These are phyloP conservation scores for Fusarium falciforme DNA, from an alignment of 2,329 filamentous ascomycete species.

Conservation along the genomic window DNA sequence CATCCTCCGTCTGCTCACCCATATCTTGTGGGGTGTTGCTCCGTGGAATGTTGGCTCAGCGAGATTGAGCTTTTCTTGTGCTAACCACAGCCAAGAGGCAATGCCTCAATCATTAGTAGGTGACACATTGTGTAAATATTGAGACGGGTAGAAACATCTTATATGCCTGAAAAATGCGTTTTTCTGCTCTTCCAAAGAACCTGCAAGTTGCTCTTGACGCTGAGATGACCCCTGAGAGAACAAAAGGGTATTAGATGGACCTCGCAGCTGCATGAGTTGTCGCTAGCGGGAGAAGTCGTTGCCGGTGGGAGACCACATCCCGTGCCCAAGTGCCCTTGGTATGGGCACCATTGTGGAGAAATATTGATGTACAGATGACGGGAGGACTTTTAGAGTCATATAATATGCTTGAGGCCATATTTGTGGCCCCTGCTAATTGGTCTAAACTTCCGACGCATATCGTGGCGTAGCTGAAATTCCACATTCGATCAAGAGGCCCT, in stretches of 20 bases:
- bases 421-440: neutral
- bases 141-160: neutral
- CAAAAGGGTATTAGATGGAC: neutral
- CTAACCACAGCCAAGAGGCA: neutral
- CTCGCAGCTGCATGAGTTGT: neutral
- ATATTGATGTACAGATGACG: neutral
- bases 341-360: neutral
- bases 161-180: neutral
- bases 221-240: neutral
- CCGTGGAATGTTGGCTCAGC: neutral
- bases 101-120: neutral
- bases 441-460: neutral
- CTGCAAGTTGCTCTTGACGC: neutral
- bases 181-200: neutral
- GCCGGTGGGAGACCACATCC: neutral
- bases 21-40: neutral
- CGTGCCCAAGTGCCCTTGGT: neutral
- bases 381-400: neutral
- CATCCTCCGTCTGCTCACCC: neutral
- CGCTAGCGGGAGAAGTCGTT: neutral
- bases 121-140: neutral
- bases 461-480: neutral
- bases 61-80: neutral
- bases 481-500: neutral
- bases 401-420: neutral